Evolutionary conservation across 805 yeast genomes (phyloP).

Genomic region (Myxozyma kluyveri): DNA sequence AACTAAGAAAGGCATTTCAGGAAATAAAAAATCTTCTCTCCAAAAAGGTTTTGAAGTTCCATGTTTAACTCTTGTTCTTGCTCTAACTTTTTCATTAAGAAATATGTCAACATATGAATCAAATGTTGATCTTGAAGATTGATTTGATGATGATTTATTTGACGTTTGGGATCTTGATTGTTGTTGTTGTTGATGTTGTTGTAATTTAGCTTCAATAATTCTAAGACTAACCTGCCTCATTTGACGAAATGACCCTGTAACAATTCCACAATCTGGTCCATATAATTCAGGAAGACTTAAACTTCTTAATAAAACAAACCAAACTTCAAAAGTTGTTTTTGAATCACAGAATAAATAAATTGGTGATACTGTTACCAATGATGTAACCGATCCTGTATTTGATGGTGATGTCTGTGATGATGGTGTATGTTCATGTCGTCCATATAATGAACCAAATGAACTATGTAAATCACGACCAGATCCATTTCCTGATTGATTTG

Average conservation of each 20-base stretch:
- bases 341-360: slow-evolving; percentile 23
- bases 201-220: slow-evolving; percentile 23
- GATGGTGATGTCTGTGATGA: neutral
- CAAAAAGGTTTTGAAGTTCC: slow-evolving; percentile 64
- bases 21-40: slow-evolving; percentile 69
- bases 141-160: slow-evolving; percentile 9
- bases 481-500: neutral
- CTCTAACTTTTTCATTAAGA: slow-evolving; percentile 74
- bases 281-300: slow-evolving; percentile 25
- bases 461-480: no score
- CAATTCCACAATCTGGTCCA: slow-evolving; percentile 27
- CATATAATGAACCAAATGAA: no score
- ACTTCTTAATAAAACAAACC: slow-evolving; percentile 24
- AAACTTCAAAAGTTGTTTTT: slow-evolving; percentile 16
- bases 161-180: slow-evolving; percentile 19
- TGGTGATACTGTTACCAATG: slow-evolving; percentile 16
- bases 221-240: slow-evolving; percentile 14
- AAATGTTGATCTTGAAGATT: slow-evolving; percentile 8
- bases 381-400: neutral
- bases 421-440: no score
- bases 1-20: slow-evolving; percentile 46
- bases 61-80: slow-evolving; percentile 65
- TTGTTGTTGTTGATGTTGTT: no score
- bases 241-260: slow-evolving; percentile 22
- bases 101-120: slow-evolving; percentile 63